Base-by-base conservation (phyloP, 169 alveolate genomes). In the Cryptosporidium ubiquitum region DNA sequence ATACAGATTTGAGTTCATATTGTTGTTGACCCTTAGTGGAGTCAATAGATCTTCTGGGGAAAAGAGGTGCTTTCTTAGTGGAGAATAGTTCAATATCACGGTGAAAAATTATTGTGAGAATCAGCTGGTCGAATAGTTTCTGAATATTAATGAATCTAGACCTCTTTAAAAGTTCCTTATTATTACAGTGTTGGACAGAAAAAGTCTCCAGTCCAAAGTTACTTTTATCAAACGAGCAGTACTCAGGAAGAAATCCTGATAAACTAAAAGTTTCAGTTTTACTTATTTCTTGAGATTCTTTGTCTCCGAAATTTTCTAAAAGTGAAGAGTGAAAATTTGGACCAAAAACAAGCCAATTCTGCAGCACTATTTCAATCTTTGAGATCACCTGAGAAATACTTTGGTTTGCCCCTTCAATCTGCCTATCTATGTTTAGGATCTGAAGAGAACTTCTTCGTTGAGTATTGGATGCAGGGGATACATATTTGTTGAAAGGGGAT, bases 371-470 rank as follows among this genome's bases (percentile, higher is more conserved):
- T 29, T 73, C 71, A 7, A 73, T 18, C 26, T 52, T 35, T 55
- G 61, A 26, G 31, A 58, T 57, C 3, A 51, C 51, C 39, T 33
- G 35, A 18, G 49, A 52, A 12, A 73, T 33, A 23, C 42, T 58
- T 52, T 33, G 69, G 51, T 73, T 58, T 37, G 49, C 68, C 29
- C 4, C 9, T 0, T 73, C 52, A 31, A 73, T 33, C 4, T 73
- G 70, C 1, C 55, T 73, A 31, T 73, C 85, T 3, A 55, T 29
- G 49, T 73, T 73, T 33, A 52, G 20, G 23, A 33, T 29, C 16
- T 58, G 85, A 33, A 73, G 29, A 31, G 85, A 73, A 55, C 55
- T 73, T 26, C 70, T 73, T 57, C 70, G 52, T 73, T 73, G 85
- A n/a, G 70, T 23, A 7, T 29, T 73, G 23, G 68, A 42, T 10